Evolutionary conservation across 2,329 filamentous ascomycete species (phyloP).

Genomic region (Chrysosphaeria jannelii): DNA sequence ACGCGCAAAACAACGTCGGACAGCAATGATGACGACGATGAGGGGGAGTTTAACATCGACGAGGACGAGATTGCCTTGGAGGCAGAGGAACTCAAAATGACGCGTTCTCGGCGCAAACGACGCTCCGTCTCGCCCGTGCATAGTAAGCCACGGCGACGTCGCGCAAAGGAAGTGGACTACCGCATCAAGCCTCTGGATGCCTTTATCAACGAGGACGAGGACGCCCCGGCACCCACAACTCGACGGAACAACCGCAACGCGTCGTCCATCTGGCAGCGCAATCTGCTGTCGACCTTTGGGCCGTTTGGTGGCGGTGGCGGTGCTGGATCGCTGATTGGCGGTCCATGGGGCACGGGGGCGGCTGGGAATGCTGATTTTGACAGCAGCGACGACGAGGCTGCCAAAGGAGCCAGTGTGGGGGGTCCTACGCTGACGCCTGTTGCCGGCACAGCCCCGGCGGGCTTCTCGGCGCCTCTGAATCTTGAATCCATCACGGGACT

Average conservation of each 20-base stretch:
- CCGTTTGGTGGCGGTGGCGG: conserved; percentile 75
- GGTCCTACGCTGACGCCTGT: conserved; percentile 34
- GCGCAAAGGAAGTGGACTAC: conserved; percentile 49
- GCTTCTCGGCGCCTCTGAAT: conserved; percentile 8
- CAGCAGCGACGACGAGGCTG: conserved; percentile 77
- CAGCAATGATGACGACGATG: too few relatives aligned
- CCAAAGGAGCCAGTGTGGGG: conserved; percentile 7
- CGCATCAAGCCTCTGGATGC: conserved; percentile 52
- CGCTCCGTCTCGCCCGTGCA: conserved; percentile 27
- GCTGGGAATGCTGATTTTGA: conserved; percentile 69
- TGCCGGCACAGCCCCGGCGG: conserved; percentile 9
- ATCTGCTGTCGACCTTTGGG: conserved; percentile 65
- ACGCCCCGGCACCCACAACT: conserved; percentile 33
- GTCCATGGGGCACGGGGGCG: conserved; percentile 43
- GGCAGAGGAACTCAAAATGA: conserved; percentile 25
- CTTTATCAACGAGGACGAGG: conserved; percentile 43
- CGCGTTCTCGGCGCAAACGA: conserved; percentile 15
- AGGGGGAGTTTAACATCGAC: conserved; percentile 26
- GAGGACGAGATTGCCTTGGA: conserved; percentile 35
- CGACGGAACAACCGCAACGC: conserved; percentile 32
- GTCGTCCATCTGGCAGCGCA: conserved; percentile 39
- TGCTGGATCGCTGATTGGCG: conserved; percentile 37
- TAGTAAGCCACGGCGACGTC: conserved; percentile 21
- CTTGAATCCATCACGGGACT: conserved; percentile 12
- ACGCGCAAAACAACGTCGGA: too few relatives aligned